Evolutionary conservation across 768 basidiomycete genomes (phyloP).

Genomic region (Rhodotorula sphaerocarpa): DNA sequence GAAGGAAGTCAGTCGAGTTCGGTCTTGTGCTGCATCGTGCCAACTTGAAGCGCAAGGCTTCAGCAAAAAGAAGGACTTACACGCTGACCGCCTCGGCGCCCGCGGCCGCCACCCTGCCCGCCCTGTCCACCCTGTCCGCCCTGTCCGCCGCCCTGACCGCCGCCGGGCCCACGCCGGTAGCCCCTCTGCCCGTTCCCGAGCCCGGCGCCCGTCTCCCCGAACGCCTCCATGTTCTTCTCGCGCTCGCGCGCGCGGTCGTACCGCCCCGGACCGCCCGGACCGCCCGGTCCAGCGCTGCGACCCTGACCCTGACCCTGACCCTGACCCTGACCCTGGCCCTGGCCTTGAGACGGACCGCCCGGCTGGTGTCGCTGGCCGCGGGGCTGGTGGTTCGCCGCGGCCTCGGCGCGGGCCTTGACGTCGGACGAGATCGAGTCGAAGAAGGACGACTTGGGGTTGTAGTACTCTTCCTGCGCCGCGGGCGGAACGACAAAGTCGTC

Average conservation of each 20-base stretch:
- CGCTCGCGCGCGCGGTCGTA: slow-evolving; percentile 37
- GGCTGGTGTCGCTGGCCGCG: too few species aligned
- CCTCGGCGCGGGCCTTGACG: slow-evolving; percentile 31
- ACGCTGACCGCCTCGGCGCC: too few species aligned
- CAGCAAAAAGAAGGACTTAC: too few species aligned
- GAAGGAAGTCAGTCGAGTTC: too few species aligned
- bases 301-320: too few species aligned
- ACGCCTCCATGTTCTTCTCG: slow-evolving; percentile 38
- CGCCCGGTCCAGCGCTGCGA: slow-evolving; percentile 18
- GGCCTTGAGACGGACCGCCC: too few species aligned
- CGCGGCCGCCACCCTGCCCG: not conserved
- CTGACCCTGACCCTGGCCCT: too few species aligned
- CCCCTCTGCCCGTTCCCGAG: slow-evolving; percentile 10
- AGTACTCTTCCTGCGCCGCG: slow-evolving; percentile 24
- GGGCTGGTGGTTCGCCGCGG: slow-evolving; percentile 1
- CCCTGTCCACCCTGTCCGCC: not conserved
- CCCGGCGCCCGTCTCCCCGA: slow-evolving; percentile 37
- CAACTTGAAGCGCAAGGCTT: too few species aligned
- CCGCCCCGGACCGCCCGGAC: slow-evolving; percentile 22
- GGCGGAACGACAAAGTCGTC: slow-evolving; percentile 31
- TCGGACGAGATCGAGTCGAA: slow-evolving; percentile 42
- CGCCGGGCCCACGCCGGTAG: slow-evolving; percentile 16
- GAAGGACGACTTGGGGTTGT: slow-evolving; percentile 40
- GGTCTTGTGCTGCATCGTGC: too few species aligned
- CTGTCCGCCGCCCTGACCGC: slow-evolving; percentile 4